Evolutionary conservation across 129 eudicot genomes (phyloP).

Genomic region (Flaveria robusta): DNA sequence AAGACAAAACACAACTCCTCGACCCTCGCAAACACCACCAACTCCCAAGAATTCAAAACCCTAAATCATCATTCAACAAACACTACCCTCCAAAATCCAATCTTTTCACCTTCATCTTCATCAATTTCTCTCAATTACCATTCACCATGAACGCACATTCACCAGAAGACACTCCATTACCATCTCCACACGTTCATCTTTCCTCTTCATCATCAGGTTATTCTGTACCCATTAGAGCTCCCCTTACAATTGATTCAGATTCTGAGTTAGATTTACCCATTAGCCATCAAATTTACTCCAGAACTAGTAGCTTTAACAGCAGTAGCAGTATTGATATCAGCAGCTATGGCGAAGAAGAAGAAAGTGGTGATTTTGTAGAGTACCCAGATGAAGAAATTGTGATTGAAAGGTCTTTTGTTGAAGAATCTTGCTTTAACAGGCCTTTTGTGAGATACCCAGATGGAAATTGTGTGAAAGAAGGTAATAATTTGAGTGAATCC

Average conservation of each 20-base stretch:
- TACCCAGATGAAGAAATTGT: conserved; percentile 36
- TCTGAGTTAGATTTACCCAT: conserved; percentile 44
- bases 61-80: conserved; percentile 10
- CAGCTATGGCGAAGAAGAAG: conserved; percentile 38
- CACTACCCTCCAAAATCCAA: conserved; percentile 13
- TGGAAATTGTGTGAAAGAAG: conserved; percentile 11
- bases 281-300: conserved; percentile 24
- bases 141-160: conserved; percentile 45
- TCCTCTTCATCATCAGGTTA: conserved; percentile 51
- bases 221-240: conserved; percentile 77
- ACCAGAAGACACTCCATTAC: conserved; percentile 32
- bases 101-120: conserved; percentile 20
- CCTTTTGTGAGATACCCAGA: conserved; percentile 37
- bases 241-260: conserved; percentile 77
- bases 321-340: conserved; percentile 37
- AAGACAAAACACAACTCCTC: conserved; percentile 36
- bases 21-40: conserved; percentile 28
- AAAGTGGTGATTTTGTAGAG: conserved; percentile 27
- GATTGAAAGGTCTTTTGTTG: conserved; percentile 31
- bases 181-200: conserved; percentile 21
- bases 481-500: background rate
- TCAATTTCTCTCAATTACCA: background rate
- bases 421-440: conserved; percentile 25
- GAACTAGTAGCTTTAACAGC: conserved; percentile 44
- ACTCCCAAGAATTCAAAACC: conserved; percentile 12